Percentiles rank a stretch among this genome's conserved stretches.
These are phyloP conservation scores for Stephanodiscus minutulus DNA, from an alignment of 108 stramenopile genomes.

Conservation along the genomic window DNA sequence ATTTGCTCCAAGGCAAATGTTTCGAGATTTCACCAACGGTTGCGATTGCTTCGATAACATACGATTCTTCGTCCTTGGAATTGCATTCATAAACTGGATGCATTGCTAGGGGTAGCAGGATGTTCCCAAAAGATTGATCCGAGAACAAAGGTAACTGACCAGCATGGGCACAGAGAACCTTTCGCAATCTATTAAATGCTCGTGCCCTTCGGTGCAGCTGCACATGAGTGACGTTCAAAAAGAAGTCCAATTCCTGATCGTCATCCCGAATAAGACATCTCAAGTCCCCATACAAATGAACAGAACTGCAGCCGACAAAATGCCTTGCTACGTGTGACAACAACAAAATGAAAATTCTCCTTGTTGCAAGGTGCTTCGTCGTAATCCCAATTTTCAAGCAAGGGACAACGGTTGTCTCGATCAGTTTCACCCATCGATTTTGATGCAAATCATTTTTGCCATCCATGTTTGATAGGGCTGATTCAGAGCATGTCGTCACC, in stretches of 20 bases:
- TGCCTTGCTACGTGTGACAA: conserved; percentile 60
- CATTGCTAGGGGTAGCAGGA: conserved; percentile 85
- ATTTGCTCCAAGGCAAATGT: conserved; percentile 87
- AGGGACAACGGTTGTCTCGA: conserved; percentile 72
- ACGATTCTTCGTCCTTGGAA: conserved; percentile 70
- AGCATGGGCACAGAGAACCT: conserved; percentile 39
- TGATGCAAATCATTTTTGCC: conserved; percentile 9
- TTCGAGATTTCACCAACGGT: conserved; percentile 76
- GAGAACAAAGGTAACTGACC: conserved; percentile 36
- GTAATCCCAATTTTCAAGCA: conserved; percentile 61
- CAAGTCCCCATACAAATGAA: conserved; percentile 82
- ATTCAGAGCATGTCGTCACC: conserved; percentile 50
- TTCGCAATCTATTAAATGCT: conserved; percentile 80
- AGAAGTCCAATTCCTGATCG: conserved; percentile 92
- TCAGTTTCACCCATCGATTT: conserved; percentile 58
- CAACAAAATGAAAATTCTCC: conserved; percentile 67
- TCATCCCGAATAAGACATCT: conserved; percentile 65
- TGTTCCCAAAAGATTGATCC: conserved; percentile 62
- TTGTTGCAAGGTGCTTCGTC: conserved; percentile 39
- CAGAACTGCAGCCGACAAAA: conserved; percentile 41
- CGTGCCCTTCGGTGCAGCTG: conserved; percentile 92
- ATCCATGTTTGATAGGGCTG: conserved; percentile 18
- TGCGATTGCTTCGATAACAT: conserved; percentile 78
- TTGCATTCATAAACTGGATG: conserved; percentile 87
- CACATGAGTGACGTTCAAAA: conserved; percentile 92